Percentiles rank a stretch among this genome's conserved stretches.
phyloP scores from a whole-genome alignment of 371 early-diverging fungal genomes.

The Nematocida minor region DNA sequence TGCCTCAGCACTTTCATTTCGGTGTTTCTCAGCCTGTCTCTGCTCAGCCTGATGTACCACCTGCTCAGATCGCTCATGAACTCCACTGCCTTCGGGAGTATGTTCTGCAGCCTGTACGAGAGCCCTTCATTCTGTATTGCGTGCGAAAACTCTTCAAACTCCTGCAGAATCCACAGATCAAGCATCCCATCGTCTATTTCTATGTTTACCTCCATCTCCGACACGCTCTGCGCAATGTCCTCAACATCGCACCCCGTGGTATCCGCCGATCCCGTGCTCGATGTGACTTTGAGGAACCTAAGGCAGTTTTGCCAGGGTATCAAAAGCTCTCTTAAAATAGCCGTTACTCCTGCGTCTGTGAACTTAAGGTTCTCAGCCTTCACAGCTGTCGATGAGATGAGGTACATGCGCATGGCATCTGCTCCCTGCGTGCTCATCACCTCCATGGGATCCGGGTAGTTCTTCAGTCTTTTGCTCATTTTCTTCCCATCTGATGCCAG shows the following conservation, averaged over 20 bases:
- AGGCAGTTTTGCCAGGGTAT: conserved; percentile 97
- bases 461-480: conserved; percentile 98
- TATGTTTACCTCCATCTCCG: not conserved
- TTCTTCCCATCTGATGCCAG: conserved; percentile 97
- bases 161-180: conserved; percentile 61
- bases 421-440: conserved; percentile 88
- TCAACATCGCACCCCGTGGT: conserved; percentile 30
- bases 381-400: conserved; percentile 97
- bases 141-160: conserved; percentile 51
- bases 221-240: conserved; percentile 35
- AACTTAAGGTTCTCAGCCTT: conserved; percentile 90
- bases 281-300: conserved; percentile 77
- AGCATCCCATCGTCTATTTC: conserved; percentile 37
- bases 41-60: conserved; percentile 98
- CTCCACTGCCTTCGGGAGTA: conserved; percentile 77
- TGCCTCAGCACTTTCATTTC: conserved; percentile 79
- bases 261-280: conserved; percentile 68
- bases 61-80: conserved; percentile 92
- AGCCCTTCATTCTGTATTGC: conserved; percentile 46
- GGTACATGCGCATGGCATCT: conserved; percentile 87
- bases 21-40: conserved; percentile 89
- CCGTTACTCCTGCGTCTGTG: conserved; percentile 94
- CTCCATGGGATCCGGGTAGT: conserved; percentile 89
- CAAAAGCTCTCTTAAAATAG: conserved; percentile 83
- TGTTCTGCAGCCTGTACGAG: conserved; percentile 83